phyloP scores from a whole-genome alignment of 2,329 filamentous ascomycete genomes.

The Pezicula radicicola region DNA sequence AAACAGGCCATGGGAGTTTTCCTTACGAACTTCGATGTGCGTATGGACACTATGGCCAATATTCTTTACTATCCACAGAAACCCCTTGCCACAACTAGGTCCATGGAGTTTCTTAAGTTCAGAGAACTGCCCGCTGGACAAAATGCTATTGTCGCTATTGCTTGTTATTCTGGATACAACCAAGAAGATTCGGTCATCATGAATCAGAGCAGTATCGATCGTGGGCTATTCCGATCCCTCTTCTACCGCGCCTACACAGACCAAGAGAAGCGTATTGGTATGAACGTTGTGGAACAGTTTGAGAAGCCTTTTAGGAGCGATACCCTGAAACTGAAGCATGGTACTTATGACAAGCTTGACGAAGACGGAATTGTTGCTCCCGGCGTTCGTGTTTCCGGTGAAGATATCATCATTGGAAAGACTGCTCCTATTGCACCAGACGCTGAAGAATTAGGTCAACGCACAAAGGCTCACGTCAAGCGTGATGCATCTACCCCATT shows the following conservation, averaged over 20 bases:
- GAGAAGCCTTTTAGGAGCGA: slow-evolving; percentile 90
- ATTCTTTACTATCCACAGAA: slow-evolving; percentile 99
- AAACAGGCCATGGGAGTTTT: slow-evolving; percentile 99
- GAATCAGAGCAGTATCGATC: slow-evolving; percentile 99
- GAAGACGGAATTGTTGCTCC: slow-evolving; percentile 94
- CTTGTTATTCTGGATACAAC: slow-evolving; percentile 97
- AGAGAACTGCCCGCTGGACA: slow-evolving; percentile 94
- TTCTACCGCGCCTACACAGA: slow-evolving; percentile 98
- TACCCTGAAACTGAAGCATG: slow-evolving; percentile 88
- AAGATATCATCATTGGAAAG: slow-evolving; percentile 99
- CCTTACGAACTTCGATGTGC: slow-evolving; percentile 91
- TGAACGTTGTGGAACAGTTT: slow-evolving; percentile 89
- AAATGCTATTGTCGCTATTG: slow-evolving; percentile 97
- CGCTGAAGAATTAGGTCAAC: slow-evolving; percentile 87
- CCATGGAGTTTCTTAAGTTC: slow-evolving; percentile 99
- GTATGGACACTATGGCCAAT: slow-evolving; percentile 99
- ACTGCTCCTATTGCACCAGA: slow-evolving; percentile 93
- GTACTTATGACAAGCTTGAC: slow-evolving; percentile 96
- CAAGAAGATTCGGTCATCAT: slow-evolving; percentile 99
- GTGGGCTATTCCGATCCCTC: slow-evolving; percentile 92
- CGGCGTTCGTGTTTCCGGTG: slow-evolving; percentile 90
- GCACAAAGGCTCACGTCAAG: slow-evolving; percentile 86
- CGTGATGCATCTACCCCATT: slow-evolving; percentile 94
- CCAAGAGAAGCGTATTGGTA: slow-evolving; percentile 92
- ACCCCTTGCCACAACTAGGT: slow-evolving; percentile 89